Conservation (phyloP, 2,329 filamentous ascomycete species). For the Aulographum hederae region DNA sequence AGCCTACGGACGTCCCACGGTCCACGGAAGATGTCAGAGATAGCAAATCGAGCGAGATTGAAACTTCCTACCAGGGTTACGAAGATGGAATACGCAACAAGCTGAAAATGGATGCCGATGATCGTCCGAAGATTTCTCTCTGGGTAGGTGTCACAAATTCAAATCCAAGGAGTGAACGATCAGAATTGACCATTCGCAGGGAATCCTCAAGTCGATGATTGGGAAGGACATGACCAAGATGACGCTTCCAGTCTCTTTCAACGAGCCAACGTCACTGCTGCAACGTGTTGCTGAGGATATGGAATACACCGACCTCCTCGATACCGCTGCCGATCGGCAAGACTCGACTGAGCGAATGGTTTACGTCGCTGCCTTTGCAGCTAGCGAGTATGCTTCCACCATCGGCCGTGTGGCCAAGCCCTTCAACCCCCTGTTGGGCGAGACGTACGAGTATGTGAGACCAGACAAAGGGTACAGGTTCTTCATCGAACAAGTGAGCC, state of each 20-base stretch:
- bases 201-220: slow-evolving; percentile 97
- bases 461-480: slow-evolving; percentile 97
- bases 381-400: slow-evolving; percentile 91
- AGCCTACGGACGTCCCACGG: slow-evolving; percentile 9
- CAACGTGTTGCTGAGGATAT: slow-evolving; percentile 94
- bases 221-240: slow-evolving; percentile 99
- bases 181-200: slow-evolving; percentile 29
- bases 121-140: slow-evolving; percentile 82
- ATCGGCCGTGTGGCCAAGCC: slow-evolving; percentile 95
- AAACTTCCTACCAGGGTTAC: slow-evolving; percentile 69
- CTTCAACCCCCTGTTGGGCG: slow-evolving; percentile 89
- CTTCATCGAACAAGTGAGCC: slow-evolving; percentile 95
- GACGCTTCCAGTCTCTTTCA: slow-evolving; percentile 95
- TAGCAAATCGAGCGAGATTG: slow-evolving; percentile 35
- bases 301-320: slow-evolving; percentile 88
- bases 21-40: slow-evolving; percentile 7
- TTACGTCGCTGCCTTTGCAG: slow-evolving; percentile 89
- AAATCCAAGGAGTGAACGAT: not conserved
- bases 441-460: slow-evolving; percentile 90
- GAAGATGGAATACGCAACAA: slow-evolving; percentile 68
- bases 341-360: slow-evolving; percentile 86
- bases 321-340: slow-evolving; percentile 65
- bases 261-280: slow-evolving; percentile 88
- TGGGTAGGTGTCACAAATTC: slow-evolving; percentile 48
- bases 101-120: slow-evolving; percentile 78